phyloP scores from a whole-genome alignment of 106 monocot genomes.

The Dactylorhiza incarnata region DNA sequence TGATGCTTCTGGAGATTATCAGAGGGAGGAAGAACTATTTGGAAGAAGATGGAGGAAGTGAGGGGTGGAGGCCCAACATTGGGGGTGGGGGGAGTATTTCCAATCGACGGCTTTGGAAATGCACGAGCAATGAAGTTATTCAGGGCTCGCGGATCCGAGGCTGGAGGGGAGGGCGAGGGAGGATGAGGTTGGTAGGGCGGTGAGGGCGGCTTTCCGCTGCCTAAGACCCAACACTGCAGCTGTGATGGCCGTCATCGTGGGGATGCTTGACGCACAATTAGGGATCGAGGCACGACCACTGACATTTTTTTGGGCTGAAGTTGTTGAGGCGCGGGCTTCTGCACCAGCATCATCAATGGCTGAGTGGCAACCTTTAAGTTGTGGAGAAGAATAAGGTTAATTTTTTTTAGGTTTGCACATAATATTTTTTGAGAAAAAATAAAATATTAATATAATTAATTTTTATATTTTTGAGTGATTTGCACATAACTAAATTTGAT shows the following conservation, averaged over 20 bases:
- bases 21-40: constrained; percentile 56
- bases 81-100: constrained; percentile 26
- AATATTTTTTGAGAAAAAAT: too few relatives aligned
- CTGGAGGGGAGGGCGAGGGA: constrained; percentile 40
- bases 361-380: too few relatives aligned
- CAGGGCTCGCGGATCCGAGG: constrained; percentile 49
- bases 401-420: too few relatives aligned
- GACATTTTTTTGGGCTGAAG: too few relatives aligned
- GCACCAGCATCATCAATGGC: too few relatives aligned
- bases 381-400: too few relatives aligned
- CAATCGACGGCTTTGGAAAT: constrained; percentile 60
- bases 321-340: too few relatives aligned
- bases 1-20: constrained; percentile 77
- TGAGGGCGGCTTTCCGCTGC: constrained; percentile 56
- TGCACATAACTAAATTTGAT: too few relatives aligned
- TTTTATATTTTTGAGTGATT: too few relatives aligned
- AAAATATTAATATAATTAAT: too few relatives aligned
- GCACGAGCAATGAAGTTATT: constrained; percentile 51
- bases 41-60: neutral
- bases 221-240: constrained; percentile 68
- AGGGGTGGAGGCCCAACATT: neutral
- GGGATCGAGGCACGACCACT: too few relatives aligned
- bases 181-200: constrained; percentile 45
- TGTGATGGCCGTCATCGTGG: constrained; percentile 49
- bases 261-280: constrained; percentile 63